Evolutionary conservation across 805 yeast species (phyloP).

Genomic region (Teunomyces cretensis): DNA sequence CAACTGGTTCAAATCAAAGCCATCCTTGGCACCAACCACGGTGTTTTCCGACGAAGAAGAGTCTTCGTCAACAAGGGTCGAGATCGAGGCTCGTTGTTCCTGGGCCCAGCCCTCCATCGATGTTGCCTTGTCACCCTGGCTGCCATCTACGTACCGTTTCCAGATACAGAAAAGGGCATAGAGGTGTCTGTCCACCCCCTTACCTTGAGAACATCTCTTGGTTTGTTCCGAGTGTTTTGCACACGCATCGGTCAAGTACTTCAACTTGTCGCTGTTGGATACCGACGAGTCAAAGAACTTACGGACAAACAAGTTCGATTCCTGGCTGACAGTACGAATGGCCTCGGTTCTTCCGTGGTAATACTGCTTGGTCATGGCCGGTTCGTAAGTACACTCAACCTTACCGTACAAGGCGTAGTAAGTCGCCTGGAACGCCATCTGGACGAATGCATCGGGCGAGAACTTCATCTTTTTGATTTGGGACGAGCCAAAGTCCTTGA

Average conservation of each 20-base stretch:
- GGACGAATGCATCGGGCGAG: slow-evolving; percentile 93
- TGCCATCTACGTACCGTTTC: slow-evolving; percentile 56
- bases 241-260: slow-evolving; percentile 68
- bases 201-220: slow-evolving; percentile 65
- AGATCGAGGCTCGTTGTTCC: slow-evolving; percentile 15
- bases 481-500: slow-evolving; percentile 68
- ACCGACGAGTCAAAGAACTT: slow-evolving; percentile 72
- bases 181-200: slow-evolving; percentile 90
- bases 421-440: slow-evolving; percentile 91
- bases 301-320: slow-evolving; percentile 78
- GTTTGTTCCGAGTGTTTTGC: slow-evolving; percentile 66
- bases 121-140: slow-evolving; percentile 13
- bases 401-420: slow-evolving; percentile 90
- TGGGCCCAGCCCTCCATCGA: slow-evolving; percentile 1
- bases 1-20: slow-evolving; percentile 31
- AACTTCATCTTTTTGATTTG: slow-evolving; percentile 80
- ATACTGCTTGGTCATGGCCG: slow-evolving; percentile 90
- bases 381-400: slow-evolving; percentile 92
- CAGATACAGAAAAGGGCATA: slow-evolving; percentile 87
- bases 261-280: slow-evolving; percentile 57
- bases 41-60: slow-evolving; percentile 30
- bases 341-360: slow-evolving; percentile 94
- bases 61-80: slow-evolving; percentile 15
- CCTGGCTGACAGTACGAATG: slow-evolving; percentile 76
- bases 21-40: slow-evolving; percentile 20